Evolutionary conservation across 2,329 filamentous ascomycete genomes (phyloP), one percentile per base, ranked within the genome.

Genomic region (Macrophomina pseudophaseolina): DNA sequence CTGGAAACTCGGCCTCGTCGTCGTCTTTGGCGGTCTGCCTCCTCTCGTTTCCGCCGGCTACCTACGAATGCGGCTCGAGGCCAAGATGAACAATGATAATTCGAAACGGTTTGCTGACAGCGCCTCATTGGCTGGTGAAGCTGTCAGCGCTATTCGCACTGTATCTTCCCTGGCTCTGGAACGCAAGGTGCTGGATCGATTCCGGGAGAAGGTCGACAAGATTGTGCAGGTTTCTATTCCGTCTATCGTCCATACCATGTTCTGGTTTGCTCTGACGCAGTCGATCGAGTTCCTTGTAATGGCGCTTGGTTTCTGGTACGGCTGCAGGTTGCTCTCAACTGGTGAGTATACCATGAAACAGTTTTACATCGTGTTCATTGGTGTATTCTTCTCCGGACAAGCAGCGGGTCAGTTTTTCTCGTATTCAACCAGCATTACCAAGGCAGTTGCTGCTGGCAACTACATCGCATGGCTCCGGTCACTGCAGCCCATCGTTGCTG

Each of bases 261-360:
- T 84, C 0, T 85, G 97, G 1, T 97, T 94, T 74, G 93, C 93
- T 3, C 86, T 88, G 4, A 91, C 92, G 0, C 93, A 97, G 79
- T 92, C 90, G 0, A 80, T 94, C 67, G 87, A 91, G 71, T 96
- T 97, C 80, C 83, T 93, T 52, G 92, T 90, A 70, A 64, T 70
- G 65, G 93, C 93, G 0, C 86, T 97, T 4, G 93, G 91, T 1
- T 97, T 97, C 83, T 97, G 92, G 92, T 97, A 94, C 73, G 93
- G 93, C 68, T 91, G 92, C 33, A 91, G 85, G 0, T 82, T 95
- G 38, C 90, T 97, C 62, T 89, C 86, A 32, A 85, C 85, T 66
- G 74, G 80, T 54, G 91, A 96, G 75, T 94, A 95, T 77, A 78
- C 80, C 70, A 83, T 93, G 75, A 94, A 95, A 80, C 89, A 93